Percentiles rank a stretch among this genome's conserved stretches.
phyloP scores from a whole-genome alignment of 768 basidiomycete genomes.

The Calocera cornea region DNA sequence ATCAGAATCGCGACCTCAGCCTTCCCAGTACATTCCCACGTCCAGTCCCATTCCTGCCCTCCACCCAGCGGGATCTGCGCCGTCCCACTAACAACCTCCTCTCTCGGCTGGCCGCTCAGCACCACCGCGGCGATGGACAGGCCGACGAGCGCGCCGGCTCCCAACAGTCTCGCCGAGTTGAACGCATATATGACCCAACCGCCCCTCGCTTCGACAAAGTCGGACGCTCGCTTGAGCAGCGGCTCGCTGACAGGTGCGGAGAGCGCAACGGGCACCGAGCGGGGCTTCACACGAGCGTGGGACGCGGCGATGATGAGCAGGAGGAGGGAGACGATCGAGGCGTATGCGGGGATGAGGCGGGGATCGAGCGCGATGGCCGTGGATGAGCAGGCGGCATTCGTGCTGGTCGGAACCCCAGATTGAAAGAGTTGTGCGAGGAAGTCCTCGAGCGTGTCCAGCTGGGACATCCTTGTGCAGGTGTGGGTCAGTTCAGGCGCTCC shows the following conservation, averaged over 20 bases:
- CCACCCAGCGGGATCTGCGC: background rate
- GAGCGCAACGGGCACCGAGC: background rate
- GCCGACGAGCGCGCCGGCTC: background rate
- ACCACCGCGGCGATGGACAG: background rate
- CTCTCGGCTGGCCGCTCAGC: background rate
- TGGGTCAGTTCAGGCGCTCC: too few relatives aligned
- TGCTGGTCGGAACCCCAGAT: too few relatives aligned
- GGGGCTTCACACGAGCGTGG: background rate
- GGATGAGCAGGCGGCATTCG: background rate
- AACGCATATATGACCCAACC: constrained; percentile 2
- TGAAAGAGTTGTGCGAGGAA: too few relatives aligned
- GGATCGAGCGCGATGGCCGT: background rate
- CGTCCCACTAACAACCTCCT: background rate
- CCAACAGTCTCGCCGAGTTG: background rate
- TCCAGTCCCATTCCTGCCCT: background rate
- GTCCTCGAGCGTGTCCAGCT: too few relatives aligned
- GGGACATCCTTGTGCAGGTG: too few relatives aligned
- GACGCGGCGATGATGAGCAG: background rate
- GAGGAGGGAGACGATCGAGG: background rate
- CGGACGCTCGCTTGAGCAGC: background rate
- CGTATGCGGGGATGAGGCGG: background rate
- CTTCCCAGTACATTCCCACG: background rate
- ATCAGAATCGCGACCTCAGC: constrained; percentile 1
- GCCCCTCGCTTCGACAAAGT: background rate
- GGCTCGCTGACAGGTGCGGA: background rate